Conservation (phyloP, 148 eudicot species). For the Rhododendron mucronatum region DNA sequence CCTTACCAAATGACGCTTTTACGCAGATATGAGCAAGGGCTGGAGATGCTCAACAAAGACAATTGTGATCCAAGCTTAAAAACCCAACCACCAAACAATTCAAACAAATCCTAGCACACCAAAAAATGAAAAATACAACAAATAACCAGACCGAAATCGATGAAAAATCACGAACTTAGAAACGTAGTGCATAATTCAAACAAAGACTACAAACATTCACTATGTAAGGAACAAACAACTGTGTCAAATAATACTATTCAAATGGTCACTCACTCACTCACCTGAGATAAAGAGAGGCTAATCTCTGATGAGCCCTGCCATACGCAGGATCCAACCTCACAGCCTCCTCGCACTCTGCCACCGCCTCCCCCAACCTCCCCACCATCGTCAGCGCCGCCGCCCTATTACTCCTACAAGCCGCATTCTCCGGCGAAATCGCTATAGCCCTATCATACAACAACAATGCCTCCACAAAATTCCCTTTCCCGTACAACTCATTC, state of each 20-base stretch:
- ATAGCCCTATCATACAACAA: conserved; percentile 37
- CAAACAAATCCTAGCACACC: not conserved
- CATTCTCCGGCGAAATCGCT: conserved; percentile 33
- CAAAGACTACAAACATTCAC: not conserved
- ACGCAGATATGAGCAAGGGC: not conserved
- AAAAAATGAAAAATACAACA: not conserved
- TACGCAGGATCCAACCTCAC: conserved; percentile 30
- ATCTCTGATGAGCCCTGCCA: conserved; percentile 38
- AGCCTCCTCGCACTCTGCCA: conserved; percentile 40
- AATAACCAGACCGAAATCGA: not conserved
- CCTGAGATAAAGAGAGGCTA: conserved; percentile 46
- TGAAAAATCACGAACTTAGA: not conserved
- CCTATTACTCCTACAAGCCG: conserved; percentile 33
- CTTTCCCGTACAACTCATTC: conserved; percentile 41
- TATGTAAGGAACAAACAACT: not conserved
- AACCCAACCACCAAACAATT: not conserved
- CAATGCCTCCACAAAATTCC: conserved; percentile 27
- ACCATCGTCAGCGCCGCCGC: conserved; percentile 43
- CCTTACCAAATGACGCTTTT: not conserved
- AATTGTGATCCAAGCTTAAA: not conserved
- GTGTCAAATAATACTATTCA: not conserved
- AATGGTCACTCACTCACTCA: not conserved
- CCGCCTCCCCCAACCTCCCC: conserved; percentile 40
- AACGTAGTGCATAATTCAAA: not conserved
- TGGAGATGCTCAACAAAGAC: not conserved